Percentiles rank a stretch among this genome's conserved stretches.
Evolutionary conservation across 2,329 filamentous ascomycete genomes (phyloP).

Genomic region (Pestalotiopsis sp.): DNA sequence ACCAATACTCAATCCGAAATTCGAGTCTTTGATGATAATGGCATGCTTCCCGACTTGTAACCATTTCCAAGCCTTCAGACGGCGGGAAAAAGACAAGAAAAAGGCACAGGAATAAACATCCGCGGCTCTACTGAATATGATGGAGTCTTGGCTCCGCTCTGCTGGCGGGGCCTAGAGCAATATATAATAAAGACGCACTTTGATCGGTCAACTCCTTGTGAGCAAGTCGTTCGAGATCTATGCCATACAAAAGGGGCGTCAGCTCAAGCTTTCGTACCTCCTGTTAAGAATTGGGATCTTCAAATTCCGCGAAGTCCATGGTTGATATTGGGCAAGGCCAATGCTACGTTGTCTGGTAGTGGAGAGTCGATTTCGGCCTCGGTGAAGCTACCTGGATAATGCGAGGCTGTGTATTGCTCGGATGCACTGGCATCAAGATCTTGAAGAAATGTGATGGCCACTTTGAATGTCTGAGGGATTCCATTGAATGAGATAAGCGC

Average conservation of each 20-base stretch:
- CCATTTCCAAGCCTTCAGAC: constrained; percentile 2
- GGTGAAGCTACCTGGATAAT: too few relatives aligned
- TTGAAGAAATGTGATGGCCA: too few relatives aligned
- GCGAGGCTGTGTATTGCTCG: too few relatives aligned
- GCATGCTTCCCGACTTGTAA: background rate
- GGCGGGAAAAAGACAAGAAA: background rate
- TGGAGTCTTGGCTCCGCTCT: background rate
- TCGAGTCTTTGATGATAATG: background rate
- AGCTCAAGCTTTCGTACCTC: background rate
- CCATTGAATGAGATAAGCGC: too few relatives aligned
- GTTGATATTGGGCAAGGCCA: too few relatives aligned
- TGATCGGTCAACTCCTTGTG: too few relatives aligned
- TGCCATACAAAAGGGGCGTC: constrained; percentile 1
- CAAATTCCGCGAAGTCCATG: too few relatives aligned
- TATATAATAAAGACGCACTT: background rate
- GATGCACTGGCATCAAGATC: too few relatives aligned
- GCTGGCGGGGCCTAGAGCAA: background rate
- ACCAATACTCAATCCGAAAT: background rate
- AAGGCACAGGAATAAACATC: background rate
- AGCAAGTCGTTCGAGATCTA: background rate
- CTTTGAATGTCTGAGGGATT: too few relatives aligned
- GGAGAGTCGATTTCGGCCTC: too few relatives aligned
- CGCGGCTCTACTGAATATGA: background rate
- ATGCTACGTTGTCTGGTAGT: too few relatives aligned
- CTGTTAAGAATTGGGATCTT: too few relatives aligned